A percentile compares a stretch with the other conserved stretches of the same genome.
Conservation (phyloP, 495 filamentous ascomycete species). For the Xylaria telfairii region DNA sequence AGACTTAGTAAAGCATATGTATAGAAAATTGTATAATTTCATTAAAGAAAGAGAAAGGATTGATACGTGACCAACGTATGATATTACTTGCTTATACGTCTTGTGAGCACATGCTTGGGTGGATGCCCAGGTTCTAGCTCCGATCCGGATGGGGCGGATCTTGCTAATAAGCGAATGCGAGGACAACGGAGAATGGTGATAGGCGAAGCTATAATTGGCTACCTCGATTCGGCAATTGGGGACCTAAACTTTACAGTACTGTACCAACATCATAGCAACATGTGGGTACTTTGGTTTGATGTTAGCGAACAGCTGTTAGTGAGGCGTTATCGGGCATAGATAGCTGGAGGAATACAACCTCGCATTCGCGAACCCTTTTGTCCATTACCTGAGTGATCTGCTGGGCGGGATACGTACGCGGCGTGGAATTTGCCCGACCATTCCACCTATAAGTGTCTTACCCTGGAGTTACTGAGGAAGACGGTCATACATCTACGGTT, state of each 20-base stretch:
- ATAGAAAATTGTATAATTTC: neutral
- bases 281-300: neutral
- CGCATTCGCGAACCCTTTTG: slow-evolving; percentile 6
- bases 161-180: slow-evolving; percentile 24
- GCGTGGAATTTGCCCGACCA: neutral
- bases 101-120: neutral
- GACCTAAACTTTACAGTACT: neutral
- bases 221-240: neutral
- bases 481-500: neutral
- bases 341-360: neutral
- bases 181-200: neutral
- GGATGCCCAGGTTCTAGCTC: neutral
- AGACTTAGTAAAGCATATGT: neutral
- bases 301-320: neutral
- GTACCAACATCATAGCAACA: neutral
- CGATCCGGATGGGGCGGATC: neutral
- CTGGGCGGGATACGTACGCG: neutral
- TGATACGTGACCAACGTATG: neutral
- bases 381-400: neutral
- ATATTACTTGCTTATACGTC: neutral
- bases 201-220: neutral
- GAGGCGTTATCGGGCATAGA: neutral
- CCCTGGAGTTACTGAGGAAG: neutral
- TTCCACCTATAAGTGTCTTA: slow-evolving; percentile 16
- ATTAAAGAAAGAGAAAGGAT: neutral